Conservation (phyloP, 176 grass and related monocot species). For the Triticum timopheevii region DNA sequence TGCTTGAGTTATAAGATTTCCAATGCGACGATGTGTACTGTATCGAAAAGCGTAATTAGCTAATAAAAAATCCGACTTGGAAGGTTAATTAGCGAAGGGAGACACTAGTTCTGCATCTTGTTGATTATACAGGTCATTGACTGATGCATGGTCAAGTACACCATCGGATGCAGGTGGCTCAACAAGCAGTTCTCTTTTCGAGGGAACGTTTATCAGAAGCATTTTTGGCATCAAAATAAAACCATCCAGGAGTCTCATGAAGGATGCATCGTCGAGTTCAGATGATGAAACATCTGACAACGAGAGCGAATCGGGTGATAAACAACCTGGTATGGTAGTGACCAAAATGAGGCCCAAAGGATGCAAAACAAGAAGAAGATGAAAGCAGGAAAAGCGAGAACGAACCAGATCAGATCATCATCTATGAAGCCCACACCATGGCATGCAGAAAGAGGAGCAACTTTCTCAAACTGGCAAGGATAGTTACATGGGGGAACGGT, state of each 20-base stretch:
- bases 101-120: no score
- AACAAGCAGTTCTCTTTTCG: background rate
- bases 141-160: no score
- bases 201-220: no score
- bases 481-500: background rate
- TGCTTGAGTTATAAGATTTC: no score
- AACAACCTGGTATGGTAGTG: background rate
- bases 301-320: conserved; percentile 1
- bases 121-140: no score
- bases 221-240: background rate
- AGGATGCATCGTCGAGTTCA: background rate
- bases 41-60: no score
- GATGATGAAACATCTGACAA: conserved; percentile 30
- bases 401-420: background rate
- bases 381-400: background rate
- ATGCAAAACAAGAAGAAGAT: background rate
- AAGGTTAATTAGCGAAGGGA: no score
- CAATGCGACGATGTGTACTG: no score
- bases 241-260: conserved; percentile 35
- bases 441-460: conserved; percentile 27
- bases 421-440: background rate
- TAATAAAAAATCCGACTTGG: no score
- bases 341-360: background rate
- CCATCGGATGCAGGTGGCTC: background rate
- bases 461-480: conserved; percentile 22